Base-by-base conservation (phyloP, 148 eudicot species). In the Vaccinium macrocarpon region DNA sequence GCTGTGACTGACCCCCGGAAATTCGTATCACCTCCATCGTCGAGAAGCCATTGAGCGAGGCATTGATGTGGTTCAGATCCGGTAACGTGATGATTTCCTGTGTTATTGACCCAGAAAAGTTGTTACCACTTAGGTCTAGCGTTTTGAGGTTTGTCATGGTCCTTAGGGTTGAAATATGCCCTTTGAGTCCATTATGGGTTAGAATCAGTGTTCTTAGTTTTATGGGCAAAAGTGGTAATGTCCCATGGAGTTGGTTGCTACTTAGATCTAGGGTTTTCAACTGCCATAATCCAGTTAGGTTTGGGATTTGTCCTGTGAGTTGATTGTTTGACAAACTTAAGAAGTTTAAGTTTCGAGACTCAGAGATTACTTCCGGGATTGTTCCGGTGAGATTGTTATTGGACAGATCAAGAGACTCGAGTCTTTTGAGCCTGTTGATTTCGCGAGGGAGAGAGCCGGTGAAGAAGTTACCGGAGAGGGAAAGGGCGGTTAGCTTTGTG, bases 111-210 rank as follows among this genome's bases (percentile, higher is more conserved):
- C 95, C 96, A 0, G 91, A 94, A 87, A 94, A 87, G 82, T 91
- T 88, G 88, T 94, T 94, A 7, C 87, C 92, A 80, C 96, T 93
- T 23, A 92, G 42, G 32, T 93, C 98, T 52, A 94, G 18, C 52
- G 59, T 23, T 77, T 27, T 81, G 21, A 94, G 86, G 50, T 76
- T 81, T 83, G 32, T 49, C 23, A 94, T 91, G 86, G 80, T 87
- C 49, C 64, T 49, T 23, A 92, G 19, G 0, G 87, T 64, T 51
- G 90, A 82, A 64, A 93, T 81, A 66, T 87, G 90, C 7, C 98
- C 98, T 0, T 91, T 88, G 46, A 94, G 91, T n/a, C 87, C 84
- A 82, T 94, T 94, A 13, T 86, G 89, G 87, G 87, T 84, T 49
- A 94, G 51, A 0, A 80, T 49, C 7, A 94, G 52, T 57, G 84